phyloP scores from a whole-genome alignment of 2,329 filamentous ascomycete species.

The Aspergillus intermedius region DNA sequence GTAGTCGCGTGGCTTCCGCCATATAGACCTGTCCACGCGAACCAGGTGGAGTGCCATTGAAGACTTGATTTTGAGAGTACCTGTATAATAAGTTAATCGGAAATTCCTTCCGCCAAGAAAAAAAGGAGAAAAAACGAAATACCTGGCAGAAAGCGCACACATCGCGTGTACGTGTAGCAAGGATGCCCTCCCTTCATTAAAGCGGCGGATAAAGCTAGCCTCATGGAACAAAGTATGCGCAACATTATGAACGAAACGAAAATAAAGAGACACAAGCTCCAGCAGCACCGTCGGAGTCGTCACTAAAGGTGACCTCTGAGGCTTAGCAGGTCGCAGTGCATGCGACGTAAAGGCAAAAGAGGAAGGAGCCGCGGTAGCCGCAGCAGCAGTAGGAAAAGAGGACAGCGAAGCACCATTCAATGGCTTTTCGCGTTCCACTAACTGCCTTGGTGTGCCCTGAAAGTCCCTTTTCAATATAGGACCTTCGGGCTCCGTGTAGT shows the following conservation, averaged over 20 bases:
- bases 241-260: constrained; percentile 18
- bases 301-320: constrained; percentile 1
- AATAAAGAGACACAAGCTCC: constrained; percentile 15
- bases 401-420: not conserved
- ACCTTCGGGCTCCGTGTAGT: not conserved
- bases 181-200: constrained; percentile 11
- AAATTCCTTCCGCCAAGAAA: not conserved
- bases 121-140: not conserved
- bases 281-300: constrained; percentile 3
- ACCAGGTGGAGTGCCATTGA: constrained; percentile 7
- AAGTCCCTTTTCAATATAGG: not conserved
- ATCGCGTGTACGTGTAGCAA: constrained; percentile 15
- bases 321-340: not conserved
- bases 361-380: not conserved
- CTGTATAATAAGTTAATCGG: constrained; percentile 4
- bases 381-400: too few relatives aligned
- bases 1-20: constrained; percentile 8
- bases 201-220: constrained; percentile 11
- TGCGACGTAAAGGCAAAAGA: not conserved
- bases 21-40: constrained; percentile 10
- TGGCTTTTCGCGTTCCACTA: not conserved
- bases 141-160: constrained; percentile 18
- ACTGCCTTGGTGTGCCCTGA: not conserved
- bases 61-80: constrained; percentile 11
- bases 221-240: constrained; percentile 17